These are phyloP conservation scores for Pichia kudriavzevii DNA, from an alignment of 1,139 yeast species.

Conservation along the genomic window DNA sequence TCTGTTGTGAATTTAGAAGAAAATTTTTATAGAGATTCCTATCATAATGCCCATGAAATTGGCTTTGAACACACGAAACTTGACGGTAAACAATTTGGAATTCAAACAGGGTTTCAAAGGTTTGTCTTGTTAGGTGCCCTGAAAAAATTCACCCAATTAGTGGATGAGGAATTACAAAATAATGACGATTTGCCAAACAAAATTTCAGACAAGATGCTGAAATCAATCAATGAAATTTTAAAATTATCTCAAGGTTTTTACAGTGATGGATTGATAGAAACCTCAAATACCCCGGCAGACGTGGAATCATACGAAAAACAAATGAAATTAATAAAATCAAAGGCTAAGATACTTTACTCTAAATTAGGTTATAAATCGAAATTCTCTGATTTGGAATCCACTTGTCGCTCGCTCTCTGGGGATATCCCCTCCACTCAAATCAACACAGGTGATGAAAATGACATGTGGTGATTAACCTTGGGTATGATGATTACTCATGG, in stretches of 20 bases:
- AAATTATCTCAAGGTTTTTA: slow-evolving; percentile 15
- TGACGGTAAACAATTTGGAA: slow-evolving; percentile 51
- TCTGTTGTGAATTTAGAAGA: slow-evolving; percentile 38
- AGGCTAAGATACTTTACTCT: slow-evolving; percentile 20
- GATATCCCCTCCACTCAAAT: slow-evolving; percentile 19
- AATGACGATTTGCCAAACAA: slow-evolving; percentile 1
- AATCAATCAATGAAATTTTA: slow-evolving; percentile 8
- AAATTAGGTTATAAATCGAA: slow-evolving; percentile 19
- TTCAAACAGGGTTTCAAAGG: slow-evolving; percentile 53
- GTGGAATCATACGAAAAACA: slow-evolving; percentile 22
- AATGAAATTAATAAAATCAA: slow-evolving; percentile 21
- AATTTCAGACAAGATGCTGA: slow-evolving; percentile 2
- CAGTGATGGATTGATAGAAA: slow-evolving; percentile 13
- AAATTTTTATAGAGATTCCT: slow-evolving; percentile 40
- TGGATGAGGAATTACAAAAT: slow-evolving; percentile 24
- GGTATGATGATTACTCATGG: no score
- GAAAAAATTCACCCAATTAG: slow-evolving; percentile 31
- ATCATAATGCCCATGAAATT: slow-evolving; percentile 39
- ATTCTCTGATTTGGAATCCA: slow-evolving; percentile 18
- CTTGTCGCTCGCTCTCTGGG: slow-evolving; percentile 19
- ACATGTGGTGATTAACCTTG: slow-evolving; percentile 22
- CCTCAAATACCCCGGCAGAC: slow-evolving; percentile 21
- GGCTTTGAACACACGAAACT: slow-evolving; percentile 29
- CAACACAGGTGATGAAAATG: slow-evolving; percentile 19
- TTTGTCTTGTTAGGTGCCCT: slow-evolving; percentile 44